A percentile compares a stretch with the other conserved stretches of the same genome.
Conservation (phyloP, 164 flowering plant genomes). For the Sedum album region DNA sequence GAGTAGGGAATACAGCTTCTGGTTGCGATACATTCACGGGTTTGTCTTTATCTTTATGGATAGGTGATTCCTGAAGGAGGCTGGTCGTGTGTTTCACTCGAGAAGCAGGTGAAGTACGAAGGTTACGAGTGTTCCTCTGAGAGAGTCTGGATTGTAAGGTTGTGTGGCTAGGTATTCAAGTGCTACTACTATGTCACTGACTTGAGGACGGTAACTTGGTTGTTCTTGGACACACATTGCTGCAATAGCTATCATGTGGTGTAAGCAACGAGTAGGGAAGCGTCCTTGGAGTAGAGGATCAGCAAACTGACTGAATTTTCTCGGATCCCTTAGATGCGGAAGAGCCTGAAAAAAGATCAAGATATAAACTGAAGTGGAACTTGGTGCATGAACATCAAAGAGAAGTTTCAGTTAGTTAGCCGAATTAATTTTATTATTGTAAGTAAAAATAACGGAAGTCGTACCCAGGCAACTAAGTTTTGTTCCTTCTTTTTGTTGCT, state of each 20-base stretch:
- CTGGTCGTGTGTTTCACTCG: neutral
- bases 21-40: neutral
- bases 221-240: slow-evolving; percentile 83
- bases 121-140: slow-evolving; percentile 11
- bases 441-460: slow-evolving; percentile 11
- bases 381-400: neutral
- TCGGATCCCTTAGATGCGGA: slow-evolving; percentile 54
- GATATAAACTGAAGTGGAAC: neutral
- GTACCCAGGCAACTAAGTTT: slow-evolving; percentile 65
- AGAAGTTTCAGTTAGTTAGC: neutral
- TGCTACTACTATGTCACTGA: slow-evolving; percentile 61
- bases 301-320: slow-evolving; percentile 43
- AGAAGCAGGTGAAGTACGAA: neutral
- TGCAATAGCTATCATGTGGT: slow-evolving; percentile 60
- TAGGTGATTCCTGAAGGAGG: neutral
- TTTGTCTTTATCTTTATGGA: neutral
- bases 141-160: slow-evolving; percentile 22
- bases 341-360: slow-evolving; percentile 51
- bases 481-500: slow-evolving; percentile 33
- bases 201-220: slow-evolving; percentile 54
- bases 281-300: slow-evolving; percentile 56
- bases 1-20: neutral
- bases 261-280: slow-evolving; percentile 44
- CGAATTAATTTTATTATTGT: neutral
- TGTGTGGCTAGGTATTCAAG: slow-evolving; percentile 62